phyloP scores from a whole-genome alignment of 2,329 filamentous ascomycete species.

The Curvularia lunata region DNA sequence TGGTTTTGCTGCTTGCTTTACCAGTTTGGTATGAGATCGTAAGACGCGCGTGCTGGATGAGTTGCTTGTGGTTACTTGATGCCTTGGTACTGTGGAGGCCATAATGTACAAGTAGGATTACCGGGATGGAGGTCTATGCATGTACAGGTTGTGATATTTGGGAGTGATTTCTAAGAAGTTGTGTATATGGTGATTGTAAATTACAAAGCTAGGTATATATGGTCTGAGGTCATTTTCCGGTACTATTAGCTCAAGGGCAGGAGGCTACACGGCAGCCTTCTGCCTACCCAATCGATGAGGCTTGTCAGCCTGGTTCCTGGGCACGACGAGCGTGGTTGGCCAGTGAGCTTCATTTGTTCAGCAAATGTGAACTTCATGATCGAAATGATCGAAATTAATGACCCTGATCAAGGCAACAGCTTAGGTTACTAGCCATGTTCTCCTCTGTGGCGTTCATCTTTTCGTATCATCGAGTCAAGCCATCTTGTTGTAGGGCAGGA shows the following conservation, averaged over 20 bases:
- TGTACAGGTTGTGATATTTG: not conserved
- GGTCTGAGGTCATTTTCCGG: constrained; percentile 8
- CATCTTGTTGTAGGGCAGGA: not conserved
- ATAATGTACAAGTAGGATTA: not conserved
- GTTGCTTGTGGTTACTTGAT: not conserved
- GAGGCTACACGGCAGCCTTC: constrained; percentile 6
- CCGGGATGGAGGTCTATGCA: not conserved
- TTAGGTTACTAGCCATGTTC: not conserved
- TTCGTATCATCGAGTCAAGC: not conserved
- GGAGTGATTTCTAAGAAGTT: not conserved
- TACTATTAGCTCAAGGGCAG: not conserved
- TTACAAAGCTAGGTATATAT: not conserved
- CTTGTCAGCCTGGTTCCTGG: not conserved
- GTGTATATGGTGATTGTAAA: not conserved
- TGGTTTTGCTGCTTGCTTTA: not conserved
- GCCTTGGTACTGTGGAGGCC: not conserved
- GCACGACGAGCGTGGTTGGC: not conserved
- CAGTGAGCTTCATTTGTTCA: constrained; percentile 1
- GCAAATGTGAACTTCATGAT: not conserved
- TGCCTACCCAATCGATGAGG: not conserved
- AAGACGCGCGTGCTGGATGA: constrained; percentile 13
- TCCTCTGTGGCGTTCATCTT: not conserved
- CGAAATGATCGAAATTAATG: too few species aligned
- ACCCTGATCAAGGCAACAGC: not conserved
- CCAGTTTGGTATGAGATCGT: constrained; percentile 22